Percentiles rank a stretch among this genome's conserved stretches.
Conservation (phyloP, 2,329 filamentous ascomycete species). For the Sporothrix humicola region DNA sequence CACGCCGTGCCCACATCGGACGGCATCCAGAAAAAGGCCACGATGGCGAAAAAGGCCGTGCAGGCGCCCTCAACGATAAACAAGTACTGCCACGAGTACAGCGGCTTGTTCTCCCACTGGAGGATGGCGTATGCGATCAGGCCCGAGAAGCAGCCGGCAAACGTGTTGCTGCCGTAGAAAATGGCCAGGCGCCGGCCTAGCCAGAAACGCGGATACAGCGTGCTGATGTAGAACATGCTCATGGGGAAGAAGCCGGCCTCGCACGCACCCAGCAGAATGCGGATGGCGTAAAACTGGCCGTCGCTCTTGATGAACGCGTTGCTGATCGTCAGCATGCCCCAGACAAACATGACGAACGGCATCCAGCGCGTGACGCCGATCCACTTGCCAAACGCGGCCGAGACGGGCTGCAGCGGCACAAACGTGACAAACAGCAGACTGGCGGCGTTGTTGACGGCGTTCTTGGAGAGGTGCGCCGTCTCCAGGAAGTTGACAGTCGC, state of each 20-base stretch:
- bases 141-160: conserved; percentile 25
- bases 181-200: conserved; percentile 59
- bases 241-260: conserved; percentile 64
- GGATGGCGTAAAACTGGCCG: conserved; percentile 40
- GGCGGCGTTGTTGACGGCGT: conserved; percentile 61
- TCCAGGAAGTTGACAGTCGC: conserved; percentile 40
- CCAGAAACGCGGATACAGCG: conserved; percentile 64
- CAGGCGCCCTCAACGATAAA: conserved; percentile 53
- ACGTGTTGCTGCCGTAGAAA: conserved; percentile 50
- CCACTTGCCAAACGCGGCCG: conserved; percentile 52
- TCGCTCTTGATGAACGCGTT: conserved; percentile 44
- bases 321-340: conserved; percentile 43
- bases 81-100: conserved; percentile 52
- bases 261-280: conserved; percentile 40
- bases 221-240: conserved; percentile 62
- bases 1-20: conserved; percentile 68
- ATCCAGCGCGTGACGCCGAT: conserved; percentile 49
- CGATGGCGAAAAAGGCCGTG: conserved; percentile 48
- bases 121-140: conserved; percentile 48
- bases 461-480: conserved; percentile 14
- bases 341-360: conserved; percentile 37
- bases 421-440: conserved; percentile 64
- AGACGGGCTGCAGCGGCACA: conserved; percentile 62
- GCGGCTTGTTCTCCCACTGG: conserved; percentile 43
- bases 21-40: conserved; percentile 66